Evolutionary conservation across 306 rosid species (phyloP), one percentile per base, ranked within the genome.

Genomic region (Malus sieversii): DNA sequence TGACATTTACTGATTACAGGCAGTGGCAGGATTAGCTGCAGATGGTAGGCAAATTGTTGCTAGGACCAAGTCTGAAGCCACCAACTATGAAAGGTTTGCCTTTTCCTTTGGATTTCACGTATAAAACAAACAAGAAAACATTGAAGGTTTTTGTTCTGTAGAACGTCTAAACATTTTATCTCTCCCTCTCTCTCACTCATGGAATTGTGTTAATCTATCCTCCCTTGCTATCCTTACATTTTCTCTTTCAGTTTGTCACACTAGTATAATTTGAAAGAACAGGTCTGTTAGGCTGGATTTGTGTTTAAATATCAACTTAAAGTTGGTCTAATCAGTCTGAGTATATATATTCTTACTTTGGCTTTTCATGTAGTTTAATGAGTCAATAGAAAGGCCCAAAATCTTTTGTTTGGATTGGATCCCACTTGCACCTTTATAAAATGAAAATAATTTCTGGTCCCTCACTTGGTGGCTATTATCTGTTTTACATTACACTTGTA

Each of bases 41-140:
- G 91, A 87, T 66, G 91, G 91, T 5, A 83, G 91, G 81, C 89
- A 87, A 77, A 85, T 87, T 66, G 91, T 87, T 70, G 86, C 89
- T 58, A 70, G 91, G 79, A 83, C 91, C 29, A 87, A 92, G 86
- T 84, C 97, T 74, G 99, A 95, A 88, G 97, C 97, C 16, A 87
- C 84, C 68, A 95, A 86, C 77, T 95, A 92, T 35, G 93, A 92
- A 83, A 92, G 92, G 98, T 93, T 81, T 86, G 61, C 68, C 53
- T 51, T 38, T 22, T 48, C 57, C 57, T 51, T 51, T 51, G 57
- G 57, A 51, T 51, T 51, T 51, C 19, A 51, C 20, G 3, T 51
- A 4, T 51, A 51, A 18, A 51, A 51, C 19, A 51, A 14, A 18
- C 19, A 18, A 4, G 15, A 51, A 51, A 40, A 40, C 45, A 40